Percentiles rank a stretch among this genome's conserved stretches.
These are phyloP conservation scores for Phytophthora agathidicida DNA, from an alignment of 352 stramenopile species.

Conservation along the genomic window DNA sequence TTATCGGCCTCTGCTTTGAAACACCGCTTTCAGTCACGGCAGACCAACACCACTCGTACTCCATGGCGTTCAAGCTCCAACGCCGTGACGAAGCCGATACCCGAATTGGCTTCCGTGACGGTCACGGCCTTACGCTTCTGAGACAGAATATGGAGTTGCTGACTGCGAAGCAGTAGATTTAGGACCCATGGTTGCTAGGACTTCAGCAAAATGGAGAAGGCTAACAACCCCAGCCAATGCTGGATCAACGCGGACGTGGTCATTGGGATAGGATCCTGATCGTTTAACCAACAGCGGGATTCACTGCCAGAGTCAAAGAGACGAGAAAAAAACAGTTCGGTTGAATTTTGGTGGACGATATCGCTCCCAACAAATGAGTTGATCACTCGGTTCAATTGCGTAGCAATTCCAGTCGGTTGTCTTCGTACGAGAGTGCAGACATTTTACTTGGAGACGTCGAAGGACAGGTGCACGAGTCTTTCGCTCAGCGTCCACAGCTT, in stretches of 20 bases:
- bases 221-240: too few species aligned
- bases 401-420: too few species aligned
- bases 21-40: slow-evolving; percentile 30
- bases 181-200: background rate
- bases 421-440: too few species aligned
- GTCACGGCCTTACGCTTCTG: slow-evolving; percentile 38
- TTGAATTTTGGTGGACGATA: background rate
- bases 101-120: slow-evolving; percentile 48
- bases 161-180: slow-evolving; percentile 1
- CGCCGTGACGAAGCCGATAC: slow-evolving; percentile 43
- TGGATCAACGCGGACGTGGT: too few species aligned
- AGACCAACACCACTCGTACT: slow-evolving; percentile 45
- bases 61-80: slow-evolving; percentile 39
- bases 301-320: too few species aligned
- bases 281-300: too few species aligned
- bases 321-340: background rate
- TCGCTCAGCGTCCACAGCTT: slow-evolving; percentile 53
- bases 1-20: slow-evolving; percentile 24
- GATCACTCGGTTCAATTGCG: too few species aligned
- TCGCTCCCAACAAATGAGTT: too few species aligned
- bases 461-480: slow-evolving; percentile 26
- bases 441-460: slow-evolving; percentile 26
- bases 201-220: background rate
- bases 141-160: slow-evolving; percentile 30
- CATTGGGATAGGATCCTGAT: background rate